Base-by-base conservation (phyloP, 306 rosid genomes). In the Citrullus amarus region DNA sequence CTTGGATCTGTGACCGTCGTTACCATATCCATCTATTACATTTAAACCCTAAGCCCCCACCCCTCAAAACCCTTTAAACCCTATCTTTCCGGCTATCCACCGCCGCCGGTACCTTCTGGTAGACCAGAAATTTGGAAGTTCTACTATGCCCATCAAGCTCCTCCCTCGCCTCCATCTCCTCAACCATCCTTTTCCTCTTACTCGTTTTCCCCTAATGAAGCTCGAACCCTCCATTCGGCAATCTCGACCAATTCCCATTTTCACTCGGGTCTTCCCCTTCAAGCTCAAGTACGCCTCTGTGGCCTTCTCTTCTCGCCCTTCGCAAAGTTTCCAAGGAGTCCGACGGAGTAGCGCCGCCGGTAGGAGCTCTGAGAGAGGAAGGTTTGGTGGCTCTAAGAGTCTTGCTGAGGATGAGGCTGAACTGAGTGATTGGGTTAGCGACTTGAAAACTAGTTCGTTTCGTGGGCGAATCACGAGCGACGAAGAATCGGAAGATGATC, bases 381-480 rank as follows among this genome's bases (percentile, higher is more conserved):
- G 78, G 48, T 81, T 44, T 38, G 68, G 86, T 8, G 79, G 76
- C 43, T 84, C 97, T 13, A 89, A 86, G 90, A 92, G 97, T 67
- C 83, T 95, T 28, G 48, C 89, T 18, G 97, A 95, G 4, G 96
- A 95, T 39, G 97, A 95, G 86, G 93, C 91, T 9, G 96, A 95
- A 16, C 93, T 95, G 66, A 88, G 97, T 75, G 88, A 87, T 73
- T 95, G 97, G 97, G 93, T 92, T 53, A 88, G 87, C 50, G 97
- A 82, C 2, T 71, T 95, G 55, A 86, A 85, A 38, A 76, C 85
- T 28, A 85, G 75, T 83, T 79, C 89, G 7, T 57, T 73, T 62
- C 84, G 81, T 3, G 86, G 83, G 9, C 78, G 83, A 5, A 22
- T 75, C 12, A 78, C 80, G 15, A 79, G 84, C 59, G 87, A 76